Evolutionary conservation across 352 stramenopile genomes (phyloP), one percentile per base, ranked within the genome.

Genomic region (Phytopythium helicoides): DNA sequence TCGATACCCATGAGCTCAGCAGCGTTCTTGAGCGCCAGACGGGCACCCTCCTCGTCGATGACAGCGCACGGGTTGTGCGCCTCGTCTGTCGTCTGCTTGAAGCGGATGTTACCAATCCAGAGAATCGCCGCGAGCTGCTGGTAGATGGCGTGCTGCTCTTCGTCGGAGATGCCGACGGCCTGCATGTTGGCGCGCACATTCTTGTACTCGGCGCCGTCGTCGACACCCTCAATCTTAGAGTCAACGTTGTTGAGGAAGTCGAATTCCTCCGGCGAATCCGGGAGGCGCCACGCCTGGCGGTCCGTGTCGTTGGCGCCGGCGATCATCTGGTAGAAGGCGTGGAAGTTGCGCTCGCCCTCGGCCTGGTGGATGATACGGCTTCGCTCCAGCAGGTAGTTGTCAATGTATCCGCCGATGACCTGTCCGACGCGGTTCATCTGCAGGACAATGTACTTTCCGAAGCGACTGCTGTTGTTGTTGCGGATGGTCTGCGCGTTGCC

Each of bases 251-350:
- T 70, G 14, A 95, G 55, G 21, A 88, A 88, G 31, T 81, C 66
- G 54, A 88, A 95, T 19, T 81, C 62, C 38, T 85, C 61, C 0
- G 76, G 56, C 15, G 46, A 70, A n/a, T 58, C 47, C 0, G 67
- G 68, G 42, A 92, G 52, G 41, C 87, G 69, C 78, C 78, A 89
- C 22, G 71, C 58, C 48, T 71, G 62, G 7, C 66, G 68, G 26
- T 92, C 76, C 3, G 62, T 58, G 6, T 73, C 61, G 7, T 60
- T 80, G 22, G 78, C 86, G 36, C 83, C 87, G 0, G 82, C 71
- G 35, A 97, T 71, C 34, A 98, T 62, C 70, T 97, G 88, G 72
- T 97, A 98, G 66, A 98, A 98, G 21, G 90, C 62, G 73, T 98
- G 92, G 68, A 97, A 98, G 67, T 97, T 97, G 52, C 92, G 86